Percentiles rank a stretch among this genome's conserved stretches.
Conservation (phyloP, 352 stramenopile species). For the Phytophthora litchii region DNA sequence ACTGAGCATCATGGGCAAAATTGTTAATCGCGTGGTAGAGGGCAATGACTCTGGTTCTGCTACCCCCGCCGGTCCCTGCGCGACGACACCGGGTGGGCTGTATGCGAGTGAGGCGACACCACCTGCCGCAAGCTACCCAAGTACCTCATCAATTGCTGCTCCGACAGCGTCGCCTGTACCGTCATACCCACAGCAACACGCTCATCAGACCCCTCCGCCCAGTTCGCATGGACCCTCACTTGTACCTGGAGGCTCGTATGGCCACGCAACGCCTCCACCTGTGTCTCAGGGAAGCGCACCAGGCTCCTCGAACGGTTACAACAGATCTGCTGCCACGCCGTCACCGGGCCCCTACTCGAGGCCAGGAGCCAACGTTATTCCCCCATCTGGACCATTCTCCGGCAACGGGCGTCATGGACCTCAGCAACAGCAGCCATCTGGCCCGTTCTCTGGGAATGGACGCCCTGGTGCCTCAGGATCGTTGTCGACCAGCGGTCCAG, state of each 20-base stretch:
- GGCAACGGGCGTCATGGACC: conserved; percentile 27
- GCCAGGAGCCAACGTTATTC: conserved; percentile 12
- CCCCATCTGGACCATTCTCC: conserved; percentile 26
- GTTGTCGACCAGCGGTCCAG: conserved; percentile 26
- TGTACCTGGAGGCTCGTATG: conserved; percentile 23
- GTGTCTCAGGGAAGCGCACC: conserved; percentile 32
- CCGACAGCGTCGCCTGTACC: conserved; percentile 18
- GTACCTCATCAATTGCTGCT: conserved; percentile 16
- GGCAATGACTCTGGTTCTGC: conserved; percentile 53
- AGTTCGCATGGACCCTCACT: conserved; percentile 25
- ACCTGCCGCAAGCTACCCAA: conserved; percentile 38
- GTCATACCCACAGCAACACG: conserved; percentile 27
- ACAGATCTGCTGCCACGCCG: conserved; percentile 17
- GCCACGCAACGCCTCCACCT: conserved; percentile 37
- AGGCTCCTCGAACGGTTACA: conserved; percentile 32
- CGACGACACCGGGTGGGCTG: conserved; percentile 27
- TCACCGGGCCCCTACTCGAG: conserved; percentile 17
- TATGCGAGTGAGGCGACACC: conserved; percentile 38
- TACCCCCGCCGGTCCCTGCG: conserved; percentile 7
- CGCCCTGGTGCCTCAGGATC: conserved; percentile 16
- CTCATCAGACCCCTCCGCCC: conserved; percentile 28
- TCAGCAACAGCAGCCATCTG: conserved; percentile 34
- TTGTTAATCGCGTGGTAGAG: conserved; percentile 87
- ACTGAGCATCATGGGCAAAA: conserved; percentile 88
- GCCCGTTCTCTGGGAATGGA: conserved; percentile 35